These are phyloP conservation scores for Eucalyptus victrix DNA, from an alignment of 345 rosid species.

Conservation along the genomic window DNA sequence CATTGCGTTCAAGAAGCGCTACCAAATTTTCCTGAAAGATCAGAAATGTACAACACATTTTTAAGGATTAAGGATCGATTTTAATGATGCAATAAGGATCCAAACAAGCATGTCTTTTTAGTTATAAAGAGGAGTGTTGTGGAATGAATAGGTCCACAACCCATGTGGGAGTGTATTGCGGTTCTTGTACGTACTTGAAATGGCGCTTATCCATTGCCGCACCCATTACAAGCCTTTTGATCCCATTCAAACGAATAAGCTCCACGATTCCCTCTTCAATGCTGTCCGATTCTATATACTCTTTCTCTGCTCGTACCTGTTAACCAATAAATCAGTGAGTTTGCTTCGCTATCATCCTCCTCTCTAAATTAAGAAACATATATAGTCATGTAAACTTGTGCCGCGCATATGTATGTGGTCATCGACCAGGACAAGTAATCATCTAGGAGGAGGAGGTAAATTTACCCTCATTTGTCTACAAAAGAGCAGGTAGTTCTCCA, in stretches of 20 bases:
- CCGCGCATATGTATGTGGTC: neutral
- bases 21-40: neutral
- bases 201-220: neutral
- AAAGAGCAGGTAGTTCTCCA: neutral
- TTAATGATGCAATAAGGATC: neutral
- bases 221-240: neutral
- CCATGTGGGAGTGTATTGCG: neutral
- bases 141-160: neutral
- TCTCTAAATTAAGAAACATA: neutral
- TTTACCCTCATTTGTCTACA: neutral
- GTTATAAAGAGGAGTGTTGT: neutral
- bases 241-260: neutral
- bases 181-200: neutral
- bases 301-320: neutral
- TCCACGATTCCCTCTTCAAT: neutral
- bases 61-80: neutral
- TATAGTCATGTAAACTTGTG: neutral
- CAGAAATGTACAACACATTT: neutral
- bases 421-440: neutral
- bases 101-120: neutral
- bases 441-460: neutral
- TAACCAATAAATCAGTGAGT: neutral
- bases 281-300: neutral
- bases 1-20: neutral
- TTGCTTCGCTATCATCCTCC: neutral